Conservation (phyloP, 768 basidiomycete species). For the Serendipita sp. region DNA sequence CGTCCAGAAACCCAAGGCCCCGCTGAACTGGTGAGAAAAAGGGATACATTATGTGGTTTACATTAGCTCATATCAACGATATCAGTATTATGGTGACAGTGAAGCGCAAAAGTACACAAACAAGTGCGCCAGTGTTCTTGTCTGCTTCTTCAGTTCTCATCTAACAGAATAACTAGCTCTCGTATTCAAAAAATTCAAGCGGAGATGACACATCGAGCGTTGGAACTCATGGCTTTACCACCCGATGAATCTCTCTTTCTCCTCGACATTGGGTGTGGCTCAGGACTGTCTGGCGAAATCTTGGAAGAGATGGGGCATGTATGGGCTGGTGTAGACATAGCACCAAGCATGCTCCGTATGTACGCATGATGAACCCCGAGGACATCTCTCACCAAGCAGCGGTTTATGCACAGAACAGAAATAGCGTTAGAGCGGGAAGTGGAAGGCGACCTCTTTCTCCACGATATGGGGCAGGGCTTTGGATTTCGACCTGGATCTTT, state of each 20-base stretch:
- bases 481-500: conserved; percentile 95
- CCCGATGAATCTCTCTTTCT: conserved; percentile 67
- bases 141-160: conserved; percentile 7
- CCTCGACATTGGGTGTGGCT: conserved; percentile 93
- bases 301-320: conserved; percentile 84
- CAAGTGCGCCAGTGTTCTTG: conserved; percentile 41
- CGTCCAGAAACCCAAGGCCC: conserved; percentile 79
- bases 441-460: conserved; percentile 89
- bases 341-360: conserved; percentile 93
- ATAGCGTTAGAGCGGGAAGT: conserved; percentile 91
- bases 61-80: neutral
- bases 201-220: conserved; percentile 90
- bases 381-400: neutral
- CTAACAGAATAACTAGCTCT: conserved; percentile 37
- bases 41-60: neutral
- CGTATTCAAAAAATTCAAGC: conserved; percentile 95
- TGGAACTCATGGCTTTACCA: conserved; percentile 79
- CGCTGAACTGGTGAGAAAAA: conserved; percentile 64
- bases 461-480: conserved; percentile 96
- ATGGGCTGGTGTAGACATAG: conserved; percentile 90
- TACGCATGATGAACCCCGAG: conserved; percentile 2
- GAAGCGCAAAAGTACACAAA: conserved; percentile 95
- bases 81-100: conserved; percentile 86
- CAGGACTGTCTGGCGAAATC: conserved; percentile 92
- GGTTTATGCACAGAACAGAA: conserved; percentile 33